phyloP scores from a whole-genome alignment of 179 eudicot genomes.

The Vitellaria paradoxa region DNA sequence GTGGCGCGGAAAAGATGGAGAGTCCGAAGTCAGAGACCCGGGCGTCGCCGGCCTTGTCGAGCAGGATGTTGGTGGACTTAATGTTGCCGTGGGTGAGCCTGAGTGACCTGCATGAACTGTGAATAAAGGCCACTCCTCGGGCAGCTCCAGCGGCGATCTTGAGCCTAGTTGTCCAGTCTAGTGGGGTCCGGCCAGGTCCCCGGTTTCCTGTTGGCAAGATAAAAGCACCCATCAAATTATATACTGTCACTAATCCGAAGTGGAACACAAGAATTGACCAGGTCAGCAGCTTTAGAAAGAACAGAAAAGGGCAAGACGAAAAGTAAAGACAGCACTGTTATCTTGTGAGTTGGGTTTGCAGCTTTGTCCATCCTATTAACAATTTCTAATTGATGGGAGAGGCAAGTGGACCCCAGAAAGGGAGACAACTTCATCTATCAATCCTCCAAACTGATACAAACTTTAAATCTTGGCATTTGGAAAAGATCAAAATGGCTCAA shows the following conservation, averaged over 20 bases:
- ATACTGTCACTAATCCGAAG: too few relatives aligned
- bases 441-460: constrained; percentile 1
- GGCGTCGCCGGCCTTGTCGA: constrained; percentile 67
- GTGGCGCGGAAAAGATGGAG: constrained; percentile 33
- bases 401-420: background rate
- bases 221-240: background rate
- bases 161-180: constrained; percentile 87
- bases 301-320: too few relatives aligned
- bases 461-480: background rate
- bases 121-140: constrained; percentile 68
- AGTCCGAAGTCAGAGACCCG: constrained; percentile 86
- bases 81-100: constrained; percentile 83
- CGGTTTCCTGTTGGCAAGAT: constrained; percentile 54
- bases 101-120: constrained; percentile 52
- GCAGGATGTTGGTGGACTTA: constrained; percentile 78
- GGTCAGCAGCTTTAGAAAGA: too few relatives aligned
- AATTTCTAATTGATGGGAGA: background rate
- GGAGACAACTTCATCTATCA: background rate
- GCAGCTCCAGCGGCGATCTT: constrained; percentile 80
- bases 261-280: too few relatives aligned
- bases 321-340: too few relatives aligned
- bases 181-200: constrained; percentile 86
- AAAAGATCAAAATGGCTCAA: background rate
- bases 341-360: background rate
- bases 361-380: background rate